Conservation (phyloP, 164 flowering plant species). For the Umbellularia californica region DNA sequence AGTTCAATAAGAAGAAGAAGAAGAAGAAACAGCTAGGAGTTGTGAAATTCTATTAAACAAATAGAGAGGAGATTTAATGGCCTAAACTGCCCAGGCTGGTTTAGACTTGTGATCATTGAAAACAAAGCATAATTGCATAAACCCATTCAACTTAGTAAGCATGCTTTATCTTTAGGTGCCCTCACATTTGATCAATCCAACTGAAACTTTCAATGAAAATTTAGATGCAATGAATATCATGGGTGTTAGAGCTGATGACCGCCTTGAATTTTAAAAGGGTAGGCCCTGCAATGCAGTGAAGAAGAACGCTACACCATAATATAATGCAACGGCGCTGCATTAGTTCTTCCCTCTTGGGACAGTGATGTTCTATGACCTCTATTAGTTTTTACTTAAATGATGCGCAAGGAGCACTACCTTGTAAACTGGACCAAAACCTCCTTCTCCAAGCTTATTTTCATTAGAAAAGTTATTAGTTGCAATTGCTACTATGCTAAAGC, state of each 20-base stretch:
- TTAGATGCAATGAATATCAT: too few relatives aligned
- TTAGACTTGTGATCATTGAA: not conserved
- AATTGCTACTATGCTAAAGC: not conserved
- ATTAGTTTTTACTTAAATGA: not conserved
- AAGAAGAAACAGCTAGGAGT: too few relatives aligned
- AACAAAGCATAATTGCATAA: not conserved
- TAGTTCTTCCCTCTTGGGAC: not conserved
- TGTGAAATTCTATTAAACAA: too few relatives aligned
- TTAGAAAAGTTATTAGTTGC: not conserved
- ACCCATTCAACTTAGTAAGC: not conserved
- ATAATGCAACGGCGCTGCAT: too few relatives aligned
- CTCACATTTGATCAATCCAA: too few relatives aligned
- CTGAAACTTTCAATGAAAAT: too few relatives aligned
- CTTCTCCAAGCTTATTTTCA: not conserved
- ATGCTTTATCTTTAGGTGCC: not conserved
- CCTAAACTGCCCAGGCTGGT: not conserved
- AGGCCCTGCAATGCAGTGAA: too few relatives aligned
- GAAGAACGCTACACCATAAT: too few relatives aligned
- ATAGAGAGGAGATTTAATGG: too few relatives aligned
- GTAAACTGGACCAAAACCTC: constrained; percentile 6
- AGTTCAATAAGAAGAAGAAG: too few relatives aligned
- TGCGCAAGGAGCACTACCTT: not conserved
- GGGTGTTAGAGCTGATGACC: too few relatives aligned
- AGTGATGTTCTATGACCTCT: not conserved
- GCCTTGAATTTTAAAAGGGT: too few relatives aligned